A percentile compares a stretch with the other conserved stretches of the same genome.
These are phyloP conservation scores for Boletus fagicola DNA, from an alignment of 768 basidiomycete species.

Conservation along the genomic window DNA sequence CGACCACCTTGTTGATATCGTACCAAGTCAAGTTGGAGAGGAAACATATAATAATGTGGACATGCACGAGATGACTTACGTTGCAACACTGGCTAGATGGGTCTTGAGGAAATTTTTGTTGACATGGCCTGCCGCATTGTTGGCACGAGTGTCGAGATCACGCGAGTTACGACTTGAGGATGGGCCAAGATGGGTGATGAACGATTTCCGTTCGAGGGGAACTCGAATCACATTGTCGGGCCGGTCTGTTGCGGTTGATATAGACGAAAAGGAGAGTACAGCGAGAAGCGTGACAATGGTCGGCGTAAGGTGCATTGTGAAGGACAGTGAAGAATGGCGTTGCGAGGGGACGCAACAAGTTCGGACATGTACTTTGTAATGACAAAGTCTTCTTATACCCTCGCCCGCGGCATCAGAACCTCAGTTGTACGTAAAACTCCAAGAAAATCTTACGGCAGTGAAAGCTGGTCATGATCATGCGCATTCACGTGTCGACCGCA, in stretches of 20 bases:
- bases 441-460: not conserved
- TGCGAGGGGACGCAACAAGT: not conserved
- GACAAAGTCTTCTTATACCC: not conserved
- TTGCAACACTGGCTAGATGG: conserved; percentile 15
- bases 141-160: not conserved
- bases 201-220: conserved; percentile 23
- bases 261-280: conserved; percentile 17
- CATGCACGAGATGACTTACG: conserved; percentile 16
- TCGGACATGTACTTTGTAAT: too few relatives aligned
- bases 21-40: not conserved
- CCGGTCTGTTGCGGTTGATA: conserved; percentile 2
- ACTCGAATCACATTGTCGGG: conserved; percentile 14
- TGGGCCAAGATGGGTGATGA: conserved; percentile 2
- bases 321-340: conserved; percentile 1
- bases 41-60: not conserved
- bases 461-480: too few relatives aligned
- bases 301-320: conserved; percentile 20
- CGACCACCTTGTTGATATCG: not conserved
- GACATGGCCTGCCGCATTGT: conserved; percentile 2
- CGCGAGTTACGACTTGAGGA: not conserved
- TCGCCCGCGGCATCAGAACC: not conserved
- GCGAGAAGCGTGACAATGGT: conserved; percentile 13
- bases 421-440: conserved; percentile 1
- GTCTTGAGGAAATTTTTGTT: conserved; percentile 11
- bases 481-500: not conserved